These are phyloP conservation scores for Myxozyma sirexii DNA, from an alignment of 805 yeast species.

Conservation along the genomic window DNA sequence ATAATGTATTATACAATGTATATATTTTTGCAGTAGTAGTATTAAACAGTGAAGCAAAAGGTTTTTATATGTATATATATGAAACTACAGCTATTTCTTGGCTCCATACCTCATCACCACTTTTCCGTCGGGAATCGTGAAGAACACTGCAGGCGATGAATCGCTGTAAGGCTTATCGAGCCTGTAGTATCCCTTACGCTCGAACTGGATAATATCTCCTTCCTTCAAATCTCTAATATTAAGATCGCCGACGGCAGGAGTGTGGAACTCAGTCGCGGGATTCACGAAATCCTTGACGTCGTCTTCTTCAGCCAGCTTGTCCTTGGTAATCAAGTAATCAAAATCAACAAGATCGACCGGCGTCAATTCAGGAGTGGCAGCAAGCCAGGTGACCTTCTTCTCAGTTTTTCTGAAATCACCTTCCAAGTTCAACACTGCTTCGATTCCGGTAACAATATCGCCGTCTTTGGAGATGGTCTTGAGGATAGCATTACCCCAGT, in stretches of 20 bases:
- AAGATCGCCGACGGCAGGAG: conserved; percentile 75
- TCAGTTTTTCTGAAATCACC: conserved; percentile 98
- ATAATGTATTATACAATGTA: conserved; percentile 9
- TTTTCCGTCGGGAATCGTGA: conserved; percentile 96
- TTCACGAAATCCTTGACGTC: conserved; percentile 90
- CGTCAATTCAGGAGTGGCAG: conserved; percentile 72
- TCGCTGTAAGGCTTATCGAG: conserved; percentile 61
- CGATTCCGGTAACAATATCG: conserved; percentile 59
- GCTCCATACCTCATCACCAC: conserved; percentile 74
- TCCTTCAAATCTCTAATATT: conserved; percentile 75
- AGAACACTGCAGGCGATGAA: conserved; percentile 73
- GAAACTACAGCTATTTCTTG: conserved; percentile 48
- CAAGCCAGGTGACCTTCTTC: conserved; percentile 93
- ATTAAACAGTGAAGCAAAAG: not conserved
- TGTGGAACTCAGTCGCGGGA: conserved; percentile 80
- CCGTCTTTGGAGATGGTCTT: conserved; percentile 68
- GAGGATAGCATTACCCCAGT: conserved; percentile 94
- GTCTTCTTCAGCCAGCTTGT: conserved; percentile 91
- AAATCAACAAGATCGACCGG: conserved; percentile 83
- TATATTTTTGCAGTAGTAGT: conserved; percentile 3
- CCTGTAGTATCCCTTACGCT: conserved; percentile 94
- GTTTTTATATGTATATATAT: not conserved
- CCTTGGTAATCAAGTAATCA: conserved; percentile 93
- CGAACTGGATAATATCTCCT: conserved; percentile 91
- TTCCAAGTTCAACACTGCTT: conserved; percentile 81